Base-by-base conservation (phyloP, 176 grass and related monocot species). In the Musa schizocarpa region DNA sequence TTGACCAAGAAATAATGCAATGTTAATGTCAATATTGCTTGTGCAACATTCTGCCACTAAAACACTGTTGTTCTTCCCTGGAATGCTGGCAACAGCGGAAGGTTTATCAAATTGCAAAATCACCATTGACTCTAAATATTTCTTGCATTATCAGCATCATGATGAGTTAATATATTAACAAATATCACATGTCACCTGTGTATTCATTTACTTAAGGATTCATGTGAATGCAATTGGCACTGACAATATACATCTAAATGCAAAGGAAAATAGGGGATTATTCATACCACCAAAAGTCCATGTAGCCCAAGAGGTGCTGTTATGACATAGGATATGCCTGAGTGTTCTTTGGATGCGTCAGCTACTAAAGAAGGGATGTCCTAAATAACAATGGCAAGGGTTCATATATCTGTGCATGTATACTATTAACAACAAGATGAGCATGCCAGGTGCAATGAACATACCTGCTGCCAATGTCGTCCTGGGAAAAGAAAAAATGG, bases 401-500 rank as follows among this genome's bases (percentile, higher is more conserved):
- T 70, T 51, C 20, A 50, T 70, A 9, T 70, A 20, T 9, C 20
- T 70, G 50, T n/a, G 48, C n/a, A 12, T 50, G 16, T 70, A 20
- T 50, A 43, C 34, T n/a, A 50, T 70, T 51, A 51, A 8, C 2
- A 65, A 49, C 11, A 14, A 70, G 53, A 54, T 23, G 50, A 62
- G 22, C 8, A 49, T 74, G 55, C 50, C 56, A 61, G 48, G 43
- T 17, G 0, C 14, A n/a, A 34, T 8, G 59, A 50, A 55, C 73
- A 79, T 87, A 96, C 93, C 80, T 92, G 77, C 12, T 90, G 86
- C 90, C 95, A 98, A 82, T 98, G 90, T 1, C 90, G 76, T 77
- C 95, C 88, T 75, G 95, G 90, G 17, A 89, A 93, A 76, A 98
- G 95, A 76, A 98, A 98, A 83, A 93, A 98, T 62, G 88, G 95